Conservation (phyloP, 1,284 basidiomycete species). For the Austroboletus niveus region DNA sequence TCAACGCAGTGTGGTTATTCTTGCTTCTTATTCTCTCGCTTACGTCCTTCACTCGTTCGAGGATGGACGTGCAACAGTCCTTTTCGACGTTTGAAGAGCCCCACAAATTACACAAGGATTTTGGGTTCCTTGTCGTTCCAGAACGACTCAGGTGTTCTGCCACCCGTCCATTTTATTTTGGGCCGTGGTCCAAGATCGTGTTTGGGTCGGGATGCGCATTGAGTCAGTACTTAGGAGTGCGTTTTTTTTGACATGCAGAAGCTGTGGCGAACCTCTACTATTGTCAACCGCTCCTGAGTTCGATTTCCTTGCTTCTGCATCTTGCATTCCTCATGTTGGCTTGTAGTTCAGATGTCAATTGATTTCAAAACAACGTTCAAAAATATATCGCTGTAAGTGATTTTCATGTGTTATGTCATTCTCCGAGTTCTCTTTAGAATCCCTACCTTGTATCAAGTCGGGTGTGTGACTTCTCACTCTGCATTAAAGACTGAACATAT, state of each 20-base stretch:
- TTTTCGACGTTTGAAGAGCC: background rate
- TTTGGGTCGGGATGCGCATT: slow-evolving; percentile 19
- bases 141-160: slow-evolving; percentile 14
- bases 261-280: slow-evolving; percentile 69
- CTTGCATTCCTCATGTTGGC: background rate
- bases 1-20: background rate
- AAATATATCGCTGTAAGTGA: slow-evolving; percentile 48
- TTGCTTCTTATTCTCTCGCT: slow-evolving; percentile 1
- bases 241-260: slow-evolving; percentile 23
- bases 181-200: slow-evolving; percentile 13
- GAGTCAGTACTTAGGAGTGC: slow-evolving; percentile 10
- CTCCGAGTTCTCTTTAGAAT: slow-evolving; percentile 32
- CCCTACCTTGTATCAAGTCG: slow-evolving; percentile 49
- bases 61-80: slow-evolving; percentile 18
- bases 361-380: slow-evolving; percentile 55
- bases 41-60: background rate
- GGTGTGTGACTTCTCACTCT: slow-evolving; percentile 26
- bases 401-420: background rate
- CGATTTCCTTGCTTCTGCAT: background rate
- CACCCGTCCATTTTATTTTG: slow-evolving; percentile 13
- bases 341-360: slow-evolving; percentile 50
- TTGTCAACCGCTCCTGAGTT: slow-evolving; percentile 67
- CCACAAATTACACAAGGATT: slow-evolving; percentile 12
- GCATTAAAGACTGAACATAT: slow-evolving; percentile 1
- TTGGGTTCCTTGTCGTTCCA: slow-evolving; percentile 18